A percentile compares a stretch with the other conserved stretches of the same genome.
These are phyloP conservation scores for Wickerhamiella allomyrinae DNA, from an alignment of 805 yeast genomes.

Conservation along the genomic window DNA sequence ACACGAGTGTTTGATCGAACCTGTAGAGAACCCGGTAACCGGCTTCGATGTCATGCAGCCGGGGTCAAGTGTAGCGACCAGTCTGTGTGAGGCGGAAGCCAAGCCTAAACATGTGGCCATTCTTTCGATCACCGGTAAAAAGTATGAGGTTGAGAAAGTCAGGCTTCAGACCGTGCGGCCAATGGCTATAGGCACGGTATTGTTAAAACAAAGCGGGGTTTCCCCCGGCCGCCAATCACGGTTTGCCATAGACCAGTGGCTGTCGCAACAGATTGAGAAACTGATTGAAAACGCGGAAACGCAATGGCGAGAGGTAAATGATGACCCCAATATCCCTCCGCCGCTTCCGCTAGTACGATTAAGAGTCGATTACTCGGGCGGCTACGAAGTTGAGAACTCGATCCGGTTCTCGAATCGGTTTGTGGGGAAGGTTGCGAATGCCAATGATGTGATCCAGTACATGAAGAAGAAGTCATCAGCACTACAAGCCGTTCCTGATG, in stretches of 20 bases:
- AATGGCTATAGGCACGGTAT: constrained; percentile 56
- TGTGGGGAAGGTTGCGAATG: constrained; percentile 82
- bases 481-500: background rate
- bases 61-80: constrained; percentile 88
- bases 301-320: constrained; percentile 30
- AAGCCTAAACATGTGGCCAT: constrained; percentile 61
- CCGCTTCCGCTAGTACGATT: constrained; percentile 74
- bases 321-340: constrained; percentile 24
- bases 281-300: constrained; percentile 46
- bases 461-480: constrained; percentile 30
- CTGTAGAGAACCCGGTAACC: constrained; percentile 37
- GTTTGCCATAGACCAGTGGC: constrained; percentile 43
- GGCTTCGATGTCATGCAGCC: constrained; percentile 77
- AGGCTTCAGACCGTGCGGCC: constrained; percentile 65
- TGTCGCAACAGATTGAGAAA: constrained; percentile 49
- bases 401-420: constrained; percentile 78
- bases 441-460: constrained; percentile 71
- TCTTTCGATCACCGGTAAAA: constrained; percentile 44
- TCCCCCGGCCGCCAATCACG: constrained; percentile 8
- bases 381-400: constrained; percentile 83
- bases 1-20: constrained; percentile 76
- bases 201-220: constrained; percentile 30
- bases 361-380: constrained; percentile 80
- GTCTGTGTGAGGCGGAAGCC: constrained; percentile 74
- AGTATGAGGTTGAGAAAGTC: constrained; percentile 45